Evolutionary conservation across 306 rosid genomes (phyloP), one percentile per base, ranked within the genome.

Genomic region (Macrotyloma uniflorum): DNA sequence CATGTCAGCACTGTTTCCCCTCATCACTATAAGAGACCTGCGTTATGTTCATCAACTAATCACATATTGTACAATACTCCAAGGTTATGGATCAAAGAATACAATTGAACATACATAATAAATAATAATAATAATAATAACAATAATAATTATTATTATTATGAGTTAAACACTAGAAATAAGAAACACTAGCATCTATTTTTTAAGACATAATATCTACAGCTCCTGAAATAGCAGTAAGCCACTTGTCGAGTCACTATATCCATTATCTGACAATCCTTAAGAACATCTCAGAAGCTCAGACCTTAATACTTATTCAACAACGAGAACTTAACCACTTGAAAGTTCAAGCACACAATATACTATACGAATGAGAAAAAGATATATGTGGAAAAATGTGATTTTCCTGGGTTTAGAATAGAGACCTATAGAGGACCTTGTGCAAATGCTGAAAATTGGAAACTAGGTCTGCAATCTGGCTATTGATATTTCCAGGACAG

Each of bases 11-110:
- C 98, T 93, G 88, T 93, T 86, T 78, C 98, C 98, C 61, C 93
- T 91, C 97, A 91, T 87, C 66, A 89, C 98, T 61, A 93, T 22
- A 78, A 93, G 95, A 65, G 98, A 91, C 80, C 98, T 93, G 86
- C 82, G 79, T 72, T 72, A 42, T 19, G 51, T 67, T 74, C 70
- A 40, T 16, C 28, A 77, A 53, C 61, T 45, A 43, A 66, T 78
- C 76, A 77, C 18, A 7, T 46, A n/a, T 5, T 61, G 64, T 75
- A 55, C 16, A 32, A 24, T 67, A 43, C 69, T 22, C 3, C 14
- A 42, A 54, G 6, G 47, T 26, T 26, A n/a, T 4, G 10, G 32
- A 57, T 5, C 36, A 53, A 28, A 53, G 59, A 26, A 77, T n/a
- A 14, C 19, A n/a, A 23, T 40, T 7, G 7, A 22, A 38, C 15